Conservation (phyloP, 2,329 filamentous ascomycete species). For the Teratosphaeria zuluensis region DNA sequence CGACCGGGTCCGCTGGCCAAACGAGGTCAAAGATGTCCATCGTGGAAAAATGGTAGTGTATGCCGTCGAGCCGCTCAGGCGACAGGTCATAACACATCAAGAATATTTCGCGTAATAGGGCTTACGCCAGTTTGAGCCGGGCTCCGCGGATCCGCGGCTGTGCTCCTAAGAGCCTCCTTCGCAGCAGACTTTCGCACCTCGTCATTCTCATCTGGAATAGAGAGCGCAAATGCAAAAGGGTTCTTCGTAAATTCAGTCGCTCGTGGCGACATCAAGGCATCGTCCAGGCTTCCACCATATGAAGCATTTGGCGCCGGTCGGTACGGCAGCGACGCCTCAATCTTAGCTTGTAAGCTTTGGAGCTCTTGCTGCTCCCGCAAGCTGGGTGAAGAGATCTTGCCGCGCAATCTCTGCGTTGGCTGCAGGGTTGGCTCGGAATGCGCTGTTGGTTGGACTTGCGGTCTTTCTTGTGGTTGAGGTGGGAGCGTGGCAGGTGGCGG, state of each 20-base stretch:
- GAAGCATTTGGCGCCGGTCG: conserved; percentile 1
- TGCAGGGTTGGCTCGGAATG: not conserved
- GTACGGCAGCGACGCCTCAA: conserved; percentile 18
- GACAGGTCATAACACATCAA: conserved; percentile 56
- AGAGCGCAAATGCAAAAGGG: conserved; percentile 41
- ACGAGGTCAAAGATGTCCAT: not conserved
- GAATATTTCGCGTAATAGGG: conserved; percentile 68
- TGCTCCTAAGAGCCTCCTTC: conserved; percentile 41
- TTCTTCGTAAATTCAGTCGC: conserved; percentile 64
- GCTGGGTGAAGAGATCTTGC: conserved; percentile 25
- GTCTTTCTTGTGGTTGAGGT: conserved; percentile 2
- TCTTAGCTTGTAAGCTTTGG: conserved; percentile 22
- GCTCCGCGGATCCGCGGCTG: conserved; percentile 54
- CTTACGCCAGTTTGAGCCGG: conserved; percentile 64
- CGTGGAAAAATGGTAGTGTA: not conserved
- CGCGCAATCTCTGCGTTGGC: conserved; percentile 11
- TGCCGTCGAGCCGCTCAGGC: not conserved
- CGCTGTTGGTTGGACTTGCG: not conserved
- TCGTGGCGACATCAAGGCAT: conserved; percentile 60
- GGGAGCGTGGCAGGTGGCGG: conserved; percentile 14
- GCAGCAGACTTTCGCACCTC: conserved; percentile 14
- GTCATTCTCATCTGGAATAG: conserved; percentile 24
- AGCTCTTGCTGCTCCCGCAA: conserved; percentile 25
- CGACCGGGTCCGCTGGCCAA: not conserved
- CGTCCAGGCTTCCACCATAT: conserved; percentile 16